A percentile compares a stretch with the other conserved stretches of the same genome.
phyloP scores from a whole-genome alignment of 805 yeast genomes.

The Metschnikowia henanensis region DNA sequence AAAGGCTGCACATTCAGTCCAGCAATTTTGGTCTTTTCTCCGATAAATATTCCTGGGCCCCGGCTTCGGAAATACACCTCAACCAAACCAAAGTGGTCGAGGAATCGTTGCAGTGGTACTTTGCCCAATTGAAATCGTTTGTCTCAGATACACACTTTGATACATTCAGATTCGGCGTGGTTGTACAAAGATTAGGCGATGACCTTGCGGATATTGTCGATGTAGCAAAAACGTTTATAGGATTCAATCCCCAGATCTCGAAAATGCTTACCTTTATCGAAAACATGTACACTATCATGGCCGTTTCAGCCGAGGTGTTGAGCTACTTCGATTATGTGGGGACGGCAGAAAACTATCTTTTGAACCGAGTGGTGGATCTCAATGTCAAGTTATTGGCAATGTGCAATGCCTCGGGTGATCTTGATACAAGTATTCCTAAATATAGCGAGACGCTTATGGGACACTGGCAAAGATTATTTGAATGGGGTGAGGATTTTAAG shows the following conservation, averaged over 20 bases:
- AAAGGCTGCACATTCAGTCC: too few species aligned
- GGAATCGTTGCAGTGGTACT: conserved; percentile 2
- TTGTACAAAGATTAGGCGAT: neutral
- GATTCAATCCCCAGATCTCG: neutral
- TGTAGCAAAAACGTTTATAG: neutral
- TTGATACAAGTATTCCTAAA: neutral
- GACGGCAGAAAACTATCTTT: neutral
- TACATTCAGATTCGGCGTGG: conserved; percentile 2
- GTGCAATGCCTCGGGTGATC: neutral
- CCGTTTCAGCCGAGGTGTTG: neutral
- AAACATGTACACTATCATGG: neutral
- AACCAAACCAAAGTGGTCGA: neutral
- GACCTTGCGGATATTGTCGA: conserved; percentile 1
- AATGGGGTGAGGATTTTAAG: neutral
- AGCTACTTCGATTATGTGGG: neutral
- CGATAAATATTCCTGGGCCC: too few species aligned
- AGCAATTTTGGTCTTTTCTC: too few species aligned
- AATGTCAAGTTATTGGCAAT: neutral
- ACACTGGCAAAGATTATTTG: neutral
- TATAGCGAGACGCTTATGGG: neutral
- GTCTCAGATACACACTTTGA: conserved; percentile 1
- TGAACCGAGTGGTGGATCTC: conserved; percentile 3
- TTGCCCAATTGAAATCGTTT: neutral
- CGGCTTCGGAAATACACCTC: too few species aligned
- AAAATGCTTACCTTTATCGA: neutral